A percentile compares a stretch with the other conserved stretches of the same genome.
phyloP scores from a whole-genome alignment of 257 asterid genomes.

The Eucommia ulmoides region DNA sequence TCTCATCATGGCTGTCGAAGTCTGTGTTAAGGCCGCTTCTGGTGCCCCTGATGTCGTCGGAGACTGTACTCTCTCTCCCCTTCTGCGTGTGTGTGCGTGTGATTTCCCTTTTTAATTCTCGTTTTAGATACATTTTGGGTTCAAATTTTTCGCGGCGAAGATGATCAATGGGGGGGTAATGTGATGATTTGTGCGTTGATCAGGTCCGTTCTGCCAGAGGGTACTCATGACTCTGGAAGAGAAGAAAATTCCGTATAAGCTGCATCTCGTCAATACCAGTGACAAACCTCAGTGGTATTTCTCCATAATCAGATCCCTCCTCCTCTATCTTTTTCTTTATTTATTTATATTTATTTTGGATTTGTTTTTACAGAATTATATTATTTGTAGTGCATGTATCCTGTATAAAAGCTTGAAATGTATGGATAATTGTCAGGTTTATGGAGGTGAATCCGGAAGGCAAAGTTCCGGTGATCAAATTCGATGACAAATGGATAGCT shows the following conservation, averaged over 20 bases:
- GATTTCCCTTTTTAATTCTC: not conserved
- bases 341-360: no score
- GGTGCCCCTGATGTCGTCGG: constrained; percentile 56
- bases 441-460: constrained; percentile 65
- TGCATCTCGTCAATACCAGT: constrained; percentile 32
- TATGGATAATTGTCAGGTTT: no score
- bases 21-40: constrained; percentile 60
- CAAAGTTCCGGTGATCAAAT: constrained; percentile 60
- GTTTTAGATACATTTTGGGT: not conserved
- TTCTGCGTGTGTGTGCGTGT: not conserved
- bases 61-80: constrained; percentile 39
- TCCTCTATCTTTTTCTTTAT: no score
- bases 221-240: constrained; percentile 55
- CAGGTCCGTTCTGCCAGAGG: constrained; percentile 81
- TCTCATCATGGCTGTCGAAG: constrained; percentile 81
- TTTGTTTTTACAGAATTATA: no score
- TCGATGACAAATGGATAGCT: constrained; percentile 61
- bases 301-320: no score
- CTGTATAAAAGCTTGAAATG: no score
- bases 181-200: constrained; percentile 4
- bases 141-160: no score
- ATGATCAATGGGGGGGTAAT: no score
- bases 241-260: constrained; percentile 53
- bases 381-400: no score
- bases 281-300: constrained; percentile 68